Conservation (phyloP, 75 land plant genomes). For the Adiantum capillusveneris region DNA sequence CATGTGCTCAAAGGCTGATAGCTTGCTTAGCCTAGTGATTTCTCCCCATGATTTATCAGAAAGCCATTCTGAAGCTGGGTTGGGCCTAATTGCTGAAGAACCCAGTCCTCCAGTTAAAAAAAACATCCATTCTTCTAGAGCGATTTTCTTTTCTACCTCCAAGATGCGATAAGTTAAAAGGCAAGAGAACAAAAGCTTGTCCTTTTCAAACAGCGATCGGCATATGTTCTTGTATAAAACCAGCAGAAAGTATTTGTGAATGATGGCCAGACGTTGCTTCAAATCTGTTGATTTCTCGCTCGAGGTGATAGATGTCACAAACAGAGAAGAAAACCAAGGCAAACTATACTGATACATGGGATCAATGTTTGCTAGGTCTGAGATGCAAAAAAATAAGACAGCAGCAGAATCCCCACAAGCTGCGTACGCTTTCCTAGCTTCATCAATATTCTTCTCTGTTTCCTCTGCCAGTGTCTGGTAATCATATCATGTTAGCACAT, state of each 20-base stretch:
- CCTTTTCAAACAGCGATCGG: slow-evolving; percentile 37
- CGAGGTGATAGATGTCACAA: slow-evolving; percentile 22
- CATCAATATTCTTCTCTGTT: slow-evolving; percentile 38
- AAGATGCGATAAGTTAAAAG: slow-evolving; percentile 22
- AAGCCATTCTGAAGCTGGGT: slow-evolving; percentile 35
- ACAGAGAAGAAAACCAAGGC: slow-evolving; percentile 37
- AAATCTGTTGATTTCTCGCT: slow-evolving; percentile 20
- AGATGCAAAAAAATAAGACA: slow-evolving; percentile 32
- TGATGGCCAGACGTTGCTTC: slow-evolving; percentile 16
- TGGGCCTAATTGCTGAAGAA: slow-evolving; percentile 10
- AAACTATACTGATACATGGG: slow-evolving; percentile 42
- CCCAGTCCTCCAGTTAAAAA: slow-evolving; percentile 35
- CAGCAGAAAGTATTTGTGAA: slow-evolving; percentile 19
- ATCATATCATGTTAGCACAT: no score
- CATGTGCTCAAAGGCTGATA: slow-evolving; percentile 13
- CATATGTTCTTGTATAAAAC: slow-evolving; percentile 30
- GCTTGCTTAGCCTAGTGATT: slow-evolving; percentile 14
- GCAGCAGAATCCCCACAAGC: slow-evolving; percentile 33
- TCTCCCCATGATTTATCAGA: slow-evolving; percentile 33
- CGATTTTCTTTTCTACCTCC: slow-evolving; percentile 24
- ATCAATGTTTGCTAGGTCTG: slow-evolving; percentile 37
- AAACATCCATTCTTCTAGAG: slow-evolving; percentile 29
- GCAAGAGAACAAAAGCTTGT: slow-evolving; percentile 34
- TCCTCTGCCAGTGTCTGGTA: slow-evolving; percentile 35
- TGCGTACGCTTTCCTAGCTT: slow-evolving; percentile 31